Evolutionary conservation across 495 filamentous ascomycete genomes (phyloP).

Genomic region (Cairneyella variabilis): DNA sequence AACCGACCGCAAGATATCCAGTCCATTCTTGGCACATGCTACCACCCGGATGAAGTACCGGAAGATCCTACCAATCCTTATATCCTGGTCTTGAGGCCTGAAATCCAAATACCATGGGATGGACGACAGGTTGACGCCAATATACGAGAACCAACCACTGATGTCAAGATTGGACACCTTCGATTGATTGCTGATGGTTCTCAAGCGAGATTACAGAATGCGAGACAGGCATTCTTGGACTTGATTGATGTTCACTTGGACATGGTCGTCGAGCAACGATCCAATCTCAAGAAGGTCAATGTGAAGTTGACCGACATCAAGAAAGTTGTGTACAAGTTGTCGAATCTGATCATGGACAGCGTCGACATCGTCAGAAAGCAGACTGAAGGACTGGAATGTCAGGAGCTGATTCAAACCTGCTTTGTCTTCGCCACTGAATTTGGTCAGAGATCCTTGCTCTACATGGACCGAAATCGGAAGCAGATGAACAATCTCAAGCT

Average conservation of each 20-base stretch:
- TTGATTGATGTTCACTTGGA: conserved; percentile 76
- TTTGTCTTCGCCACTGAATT: conserved; percentile 98
- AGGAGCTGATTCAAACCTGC: conserved; percentile 96
- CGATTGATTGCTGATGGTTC: conserved; percentile 89
- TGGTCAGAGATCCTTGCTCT: conserved; percentile 84
- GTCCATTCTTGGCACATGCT: conserved; percentile 81
- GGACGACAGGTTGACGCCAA: conserved; percentile 68
- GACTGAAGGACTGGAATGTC: conserved; percentile 78
- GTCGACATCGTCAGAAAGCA: conserved; percentile 88
- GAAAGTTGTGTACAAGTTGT: conserved; percentile 91
- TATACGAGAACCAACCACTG: conserved; percentile 73
- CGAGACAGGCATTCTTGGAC: conserved; percentile 71
- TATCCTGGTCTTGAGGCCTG: conserved; percentile 78
- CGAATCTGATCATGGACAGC: conserved; percentile 99
- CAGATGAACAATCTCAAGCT: conserved; percentile 96
- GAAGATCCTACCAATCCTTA: conserved; percentile 78
- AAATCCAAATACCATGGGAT: conserved; percentile 74
- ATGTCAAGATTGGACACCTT: conserved; percentile 81
- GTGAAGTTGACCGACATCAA: conserved; percentile 90
- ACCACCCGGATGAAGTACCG: conserved; percentile 65
- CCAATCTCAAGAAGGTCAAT: conserved; percentile 90
- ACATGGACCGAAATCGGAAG: conserved; percentile 89
- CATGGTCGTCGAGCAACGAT: conserved; percentile 85
- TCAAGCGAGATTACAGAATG: conserved; percentile 70
- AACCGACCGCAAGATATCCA: conserved; percentile 75